phyloP scores from a whole-genome alignment of 768 basidiomycete species.

The Amyloporia xantha region DNA sequence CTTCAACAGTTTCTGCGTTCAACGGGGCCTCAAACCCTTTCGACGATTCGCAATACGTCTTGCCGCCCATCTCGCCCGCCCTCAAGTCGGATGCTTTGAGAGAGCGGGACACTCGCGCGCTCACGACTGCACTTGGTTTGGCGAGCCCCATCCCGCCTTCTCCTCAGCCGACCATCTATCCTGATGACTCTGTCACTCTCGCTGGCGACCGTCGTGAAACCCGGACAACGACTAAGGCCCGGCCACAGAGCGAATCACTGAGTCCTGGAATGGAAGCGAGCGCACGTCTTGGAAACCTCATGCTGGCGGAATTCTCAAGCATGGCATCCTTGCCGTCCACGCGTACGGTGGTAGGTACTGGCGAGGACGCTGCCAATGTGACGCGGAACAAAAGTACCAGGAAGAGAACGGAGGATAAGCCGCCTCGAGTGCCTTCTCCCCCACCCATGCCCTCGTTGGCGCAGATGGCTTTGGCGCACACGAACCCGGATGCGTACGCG shows the following conservation, averaged over 20 bases:
- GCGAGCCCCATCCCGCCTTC: slow-evolving; percentile 30
- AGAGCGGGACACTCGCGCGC: slow-evolving; percentile 32
- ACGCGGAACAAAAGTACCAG: slow-evolving; percentile 14
- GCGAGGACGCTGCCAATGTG: slow-evolving; percentile 15
- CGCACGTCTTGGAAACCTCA: slow-evolving; percentile 48
- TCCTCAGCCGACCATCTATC: slow-evolving; percentile 59
- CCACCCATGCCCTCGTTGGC: slow-evolving; percentile 66
- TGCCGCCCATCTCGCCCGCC: slow-evolving; percentile 25
- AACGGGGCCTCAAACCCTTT: slow-evolving; percentile 27
- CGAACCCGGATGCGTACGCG: slow-evolving; percentile 52
- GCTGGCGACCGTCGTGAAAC: slow-evolving; percentile 31
- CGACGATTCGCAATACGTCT: slow-evolving; percentile 27
- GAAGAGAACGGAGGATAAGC: slow-evolving; percentile 46
- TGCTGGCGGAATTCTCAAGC: slow-evolving; percentile 50
- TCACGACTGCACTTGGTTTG: slow-evolving; percentile 34
- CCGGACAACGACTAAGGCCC: slow-evolving; percentile 15
- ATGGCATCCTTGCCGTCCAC: slow-evolving; percentile 25
- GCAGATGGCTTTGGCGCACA: slow-evolving; percentile 69
- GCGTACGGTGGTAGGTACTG: slow-evolving; percentile 28
- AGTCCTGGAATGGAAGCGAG: slow-evolving; percentile 34
- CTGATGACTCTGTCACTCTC: slow-evolving; percentile 67
- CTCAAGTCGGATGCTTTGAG: slow-evolving; percentile 39
- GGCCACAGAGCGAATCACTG: slow-evolving; percentile 27
- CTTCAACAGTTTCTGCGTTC: slow-evolving; percentile 30
- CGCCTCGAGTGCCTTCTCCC: slow-evolving; percentile 76